Conservation (phyloP, 345 rosid species). For the Melaleuca alternifolia region DNA sequence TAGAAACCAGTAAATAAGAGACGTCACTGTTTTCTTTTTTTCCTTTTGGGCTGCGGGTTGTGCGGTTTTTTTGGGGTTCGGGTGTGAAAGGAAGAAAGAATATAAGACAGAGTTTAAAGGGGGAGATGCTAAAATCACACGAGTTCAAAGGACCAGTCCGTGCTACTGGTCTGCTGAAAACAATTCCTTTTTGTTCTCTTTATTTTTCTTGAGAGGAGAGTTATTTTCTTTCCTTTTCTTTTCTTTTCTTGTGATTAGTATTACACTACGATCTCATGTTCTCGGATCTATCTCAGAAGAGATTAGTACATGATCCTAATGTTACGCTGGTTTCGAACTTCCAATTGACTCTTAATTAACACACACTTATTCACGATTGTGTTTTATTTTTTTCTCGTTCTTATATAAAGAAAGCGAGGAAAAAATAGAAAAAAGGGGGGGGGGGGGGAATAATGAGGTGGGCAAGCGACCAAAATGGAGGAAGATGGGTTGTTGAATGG, state of each 20-base stretch:
- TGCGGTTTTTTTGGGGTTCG: not conserved
- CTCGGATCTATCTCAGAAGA: too few species aligned
- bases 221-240: too few species aligned
- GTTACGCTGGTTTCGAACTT: too few species aligned
- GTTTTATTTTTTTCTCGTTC: not conserved
- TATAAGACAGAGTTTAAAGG: not conserved
- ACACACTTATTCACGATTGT: too few species aligned
- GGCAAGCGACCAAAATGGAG: constrained; percentile 24
- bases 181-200: not conserved
- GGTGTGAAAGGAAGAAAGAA: constrained; percentile 12
- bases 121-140: not conserved
- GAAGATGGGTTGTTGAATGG: constrained; percentile 43
- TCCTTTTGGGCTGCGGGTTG: not conserved
- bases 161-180: not conserved
- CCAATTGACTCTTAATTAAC: too few species aligned
- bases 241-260: too few species aligned
- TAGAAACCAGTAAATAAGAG: constrained; percentile 5
- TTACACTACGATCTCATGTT: too few species aligned
- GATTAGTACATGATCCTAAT: too few species aligned
- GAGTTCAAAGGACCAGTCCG: not conserved
- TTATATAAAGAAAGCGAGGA: not conserved
- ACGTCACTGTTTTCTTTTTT: constrained; percentile 13
- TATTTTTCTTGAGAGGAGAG: not conserved
- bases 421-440: not conserved
- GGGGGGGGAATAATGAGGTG: constrained; percentile 8